Evolutionary conservation across 2,329 filamentous ascomycete species (phyloP), one percentile per base, ranked within the genome.

Genomic region (Zopfia rhizophila): DNA sequence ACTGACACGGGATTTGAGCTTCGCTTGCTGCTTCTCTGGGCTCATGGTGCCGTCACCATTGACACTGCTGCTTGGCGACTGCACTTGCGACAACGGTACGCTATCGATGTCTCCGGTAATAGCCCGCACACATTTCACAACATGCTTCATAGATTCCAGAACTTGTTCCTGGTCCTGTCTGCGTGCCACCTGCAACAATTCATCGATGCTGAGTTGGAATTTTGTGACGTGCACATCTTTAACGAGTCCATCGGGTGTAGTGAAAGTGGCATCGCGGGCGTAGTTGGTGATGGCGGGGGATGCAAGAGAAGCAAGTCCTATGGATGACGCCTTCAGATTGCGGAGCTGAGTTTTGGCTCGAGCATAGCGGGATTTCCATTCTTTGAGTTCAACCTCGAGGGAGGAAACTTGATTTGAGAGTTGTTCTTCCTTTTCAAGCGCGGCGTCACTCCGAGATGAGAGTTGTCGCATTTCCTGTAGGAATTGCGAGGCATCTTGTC

Each of bases 191-290:
- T 87, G 87, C 24, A 99, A 79, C 27, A 97, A 80, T 62, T 97
- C 93, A 66, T 99, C 93, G 51, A 99, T 89, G 16, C 91, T 84
- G 49, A 97, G 87, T 71, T 99, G 94, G 76, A 96, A 97, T 65
- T 90, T 92, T 38, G 93, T 97, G 56, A 99, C 85, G 68, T 97
- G 89, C 10, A 97, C 83, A 71, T 97, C 94, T 73, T 90, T 92
- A 60, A 99, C 85, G 16, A 94, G 71, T 5, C 94, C 94, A 48
- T 86, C 82, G 10, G 87, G 82, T 25, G 88, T 82, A 16, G 83
- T 81, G 55, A 94, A 87, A 18, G 81, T 84, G 63, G 82, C 82
- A 39, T 90, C 85, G 38, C 83, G 82, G 28, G 86, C 73, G 53
- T 86, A 83, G 55, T 82, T 83, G 37, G 82, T 83, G n/a, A 86